Conservation (phyloP, 75 land plant genomes). For the Azolla pinnata region DNA sequence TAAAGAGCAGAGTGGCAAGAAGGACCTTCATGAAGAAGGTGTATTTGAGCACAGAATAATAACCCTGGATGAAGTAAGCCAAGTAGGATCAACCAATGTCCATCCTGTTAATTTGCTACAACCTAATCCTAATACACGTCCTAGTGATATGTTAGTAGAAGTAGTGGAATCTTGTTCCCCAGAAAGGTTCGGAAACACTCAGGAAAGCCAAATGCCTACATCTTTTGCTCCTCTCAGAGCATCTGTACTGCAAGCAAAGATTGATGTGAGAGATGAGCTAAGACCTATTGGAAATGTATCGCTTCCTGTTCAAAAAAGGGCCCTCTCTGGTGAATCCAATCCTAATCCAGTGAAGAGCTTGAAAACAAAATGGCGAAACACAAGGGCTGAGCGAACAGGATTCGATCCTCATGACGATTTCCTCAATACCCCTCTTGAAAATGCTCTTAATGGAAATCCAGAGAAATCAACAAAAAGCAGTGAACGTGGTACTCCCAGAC, state of each 20-base stretch:
- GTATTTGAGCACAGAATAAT: too few relatives aligned
- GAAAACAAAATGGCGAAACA: conserved; percentile 49
- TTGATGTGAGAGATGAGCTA: neutral
- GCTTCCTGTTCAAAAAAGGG: conserved; percentile 16
- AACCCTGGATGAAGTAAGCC: conserved; percentile 2
- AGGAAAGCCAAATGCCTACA: too few relatives aligned
- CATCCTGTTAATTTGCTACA: too few relatives aligned
- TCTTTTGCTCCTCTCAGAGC: neutral
- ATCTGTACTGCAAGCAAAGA: neutral
- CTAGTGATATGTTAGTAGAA: too few relatives aligned
- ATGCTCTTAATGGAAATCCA: conserved; percentile 5
- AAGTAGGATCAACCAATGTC: too few relatives aligned
- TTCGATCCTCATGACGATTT: conserved; percentile 78
- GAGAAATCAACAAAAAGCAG: neutral
- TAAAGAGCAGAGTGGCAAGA: too few relatives aligned
- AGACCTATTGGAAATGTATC: neutral
- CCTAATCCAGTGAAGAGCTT: conserved; percentile 15
- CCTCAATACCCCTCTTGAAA: conserved; percentile 65
- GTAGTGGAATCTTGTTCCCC: too few relatives aligned
- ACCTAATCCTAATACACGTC: too few relatives aligned
- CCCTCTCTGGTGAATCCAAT: conserved; percentile 8
- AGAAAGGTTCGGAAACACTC: too few relatives aligned
- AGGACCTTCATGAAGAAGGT: too few relatives aligned
- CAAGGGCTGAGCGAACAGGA: conserved; percentile 36
- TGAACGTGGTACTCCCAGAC: neutral